These are phyloP conservation scores for Apodospora peruviana DNA, from an alignment of 495 filamentous ascomycete species.

Conservation along the genomic window DNA sequence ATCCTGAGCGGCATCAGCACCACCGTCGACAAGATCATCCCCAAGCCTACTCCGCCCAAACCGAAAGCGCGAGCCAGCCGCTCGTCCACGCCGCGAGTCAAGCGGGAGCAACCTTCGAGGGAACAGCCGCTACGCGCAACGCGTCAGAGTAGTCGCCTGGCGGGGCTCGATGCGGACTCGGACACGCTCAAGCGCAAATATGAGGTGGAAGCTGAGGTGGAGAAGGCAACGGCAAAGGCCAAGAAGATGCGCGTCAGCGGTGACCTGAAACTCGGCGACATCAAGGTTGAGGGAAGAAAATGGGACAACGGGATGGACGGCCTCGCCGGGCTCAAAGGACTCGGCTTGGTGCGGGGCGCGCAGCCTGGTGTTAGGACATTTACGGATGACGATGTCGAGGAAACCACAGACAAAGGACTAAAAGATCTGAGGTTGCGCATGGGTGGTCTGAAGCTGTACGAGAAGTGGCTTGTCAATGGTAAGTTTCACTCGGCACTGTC, in stretches of 20 bases:
- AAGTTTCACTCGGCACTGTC: slow-evolving; percentile 13
- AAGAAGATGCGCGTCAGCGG: slow-evolving; percentile 70
- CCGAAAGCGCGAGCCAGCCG: slow-evolving; percentile 19
- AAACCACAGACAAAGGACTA: slow-evolving; percentile 71
- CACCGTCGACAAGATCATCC: slow-evolving; percentile 30
- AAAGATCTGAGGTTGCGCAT: slow-evolving; percentile 75
- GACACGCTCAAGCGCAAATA: slow-evolving; percentile 74
- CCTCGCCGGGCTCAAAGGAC: slow-evolving; percentile 38
- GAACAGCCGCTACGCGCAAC: slow-evolving; percentile 31
- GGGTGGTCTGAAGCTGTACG: slow-evolving; percentile 73
- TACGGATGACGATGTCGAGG: slow-evolving; percentile 68
- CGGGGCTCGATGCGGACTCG: slow-evolving; percentile 51
- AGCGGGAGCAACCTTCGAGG: slow-evolving; percentile 23
- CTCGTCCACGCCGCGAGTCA: slow-evolving; percentile 15
- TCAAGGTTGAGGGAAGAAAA: slow-evolving; percentile 72
- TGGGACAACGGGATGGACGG: slow-evolving; percentile 37
- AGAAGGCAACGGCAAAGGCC: slow-evolving; percentile 54
- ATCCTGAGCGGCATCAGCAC: slow-evolving; percentile 40
- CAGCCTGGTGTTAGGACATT: slow-evolving; percentile 79
- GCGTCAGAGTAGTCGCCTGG: slow-evolving; percentile 47
- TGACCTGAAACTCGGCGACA: slow-evolving; percentile 67
- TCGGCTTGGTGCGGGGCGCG: slow-evolving; percentile 51
- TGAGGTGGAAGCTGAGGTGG: slow-evolving; percentile 62
- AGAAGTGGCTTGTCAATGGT: slow-evolving; percentile 74
- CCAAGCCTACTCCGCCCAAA: slow-evolving; percentile 21